Conservation (phyloP, 2,329 filamentous ascomycete genomes). For the Pseudovirgaria hyperparasitica region DNA sequence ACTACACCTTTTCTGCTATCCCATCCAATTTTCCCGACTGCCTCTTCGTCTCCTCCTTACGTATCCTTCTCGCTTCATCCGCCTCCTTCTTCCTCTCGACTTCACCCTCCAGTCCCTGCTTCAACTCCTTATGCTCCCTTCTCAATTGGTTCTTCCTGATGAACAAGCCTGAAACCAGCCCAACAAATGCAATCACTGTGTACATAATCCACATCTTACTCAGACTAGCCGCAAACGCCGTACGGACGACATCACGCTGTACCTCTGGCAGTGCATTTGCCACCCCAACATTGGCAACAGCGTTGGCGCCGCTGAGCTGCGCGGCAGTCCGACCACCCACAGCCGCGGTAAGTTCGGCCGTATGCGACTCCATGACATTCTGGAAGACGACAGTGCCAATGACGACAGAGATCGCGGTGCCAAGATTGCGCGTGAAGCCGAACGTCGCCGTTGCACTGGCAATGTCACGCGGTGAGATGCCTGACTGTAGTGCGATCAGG, state of each 20-base stretch:
- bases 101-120: conserved; percentile 33
- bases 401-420: conserved; percentile 55
- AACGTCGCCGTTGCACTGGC: conserved; percentile 57
- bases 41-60: conserved; percentile 13
- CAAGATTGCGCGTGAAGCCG: conserved; percentile 55
- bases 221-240: conserved; percentile 30
- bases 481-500: conserved; percentile 52
- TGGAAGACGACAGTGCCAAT: conserved; percentile 70
- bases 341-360: conserved; percentile 32
- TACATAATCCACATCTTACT: conserved; percentile 39
- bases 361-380: conserved; percentile 53
- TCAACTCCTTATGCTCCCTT: conserved; percentile 34
- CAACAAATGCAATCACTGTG: conserved; percentile 25
- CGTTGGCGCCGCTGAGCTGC: conserved; percentile 44
- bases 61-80: conserved; percentile 18
- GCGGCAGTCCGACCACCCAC: conserved; percentile 40
- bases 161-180: conserved; percentile 25
- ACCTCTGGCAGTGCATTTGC: conserved; percentile 39
- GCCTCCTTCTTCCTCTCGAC: conserved; percentile 25
- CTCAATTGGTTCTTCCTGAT: conserved; percentile 30
- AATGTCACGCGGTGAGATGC: conserved; percentile 42
- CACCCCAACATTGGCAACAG: conserved; percentile 47
- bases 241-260: conserved; percentile 29
- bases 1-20: too few relatives aligned
- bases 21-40: too few relatives aligned